Evolutionary conservation across 257 asterid species (phyloP).

Genomic region (Przewalskia tangutica): DNA sequence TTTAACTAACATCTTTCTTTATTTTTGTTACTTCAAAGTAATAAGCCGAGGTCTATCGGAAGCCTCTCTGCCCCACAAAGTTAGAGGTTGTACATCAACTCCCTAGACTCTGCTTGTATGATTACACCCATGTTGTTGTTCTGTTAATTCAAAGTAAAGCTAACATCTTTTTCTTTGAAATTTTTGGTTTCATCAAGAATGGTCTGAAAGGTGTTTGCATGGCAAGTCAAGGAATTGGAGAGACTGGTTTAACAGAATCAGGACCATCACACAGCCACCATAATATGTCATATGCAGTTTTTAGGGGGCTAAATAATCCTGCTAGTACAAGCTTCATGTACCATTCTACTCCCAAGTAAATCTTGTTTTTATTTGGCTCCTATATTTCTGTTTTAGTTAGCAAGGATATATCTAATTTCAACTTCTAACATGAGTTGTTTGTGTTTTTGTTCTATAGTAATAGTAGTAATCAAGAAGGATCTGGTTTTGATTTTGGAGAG

Average conservation of each 20-base stretch:
- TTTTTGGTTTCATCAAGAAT: slow-evolving; percentile 8
- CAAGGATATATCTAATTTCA: not conserved
- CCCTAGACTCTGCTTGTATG: too few relatives aligned
- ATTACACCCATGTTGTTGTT: not conserved
- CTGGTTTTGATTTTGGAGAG: slow-evolving; percentile 83
- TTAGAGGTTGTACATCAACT: too few relatives aligned
- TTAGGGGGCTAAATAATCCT: slow-evolving; percentile 46
- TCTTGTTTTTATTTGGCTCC: not conserved
- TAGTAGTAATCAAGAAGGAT: slow-evolving; percentile 47
- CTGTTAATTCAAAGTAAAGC: not conserved
- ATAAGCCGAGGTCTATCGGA: too few relatives aligned
- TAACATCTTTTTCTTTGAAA: not conserved
- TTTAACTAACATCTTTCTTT: not conserved
- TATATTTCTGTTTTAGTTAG: not conserved
- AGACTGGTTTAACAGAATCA: slow-evolving; percentile 34
- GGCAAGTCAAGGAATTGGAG: slow-evolving; percentile 43
- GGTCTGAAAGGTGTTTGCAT: slow-evolving; percentile 55
- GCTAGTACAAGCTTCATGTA: slow-evolving; percentile 48
- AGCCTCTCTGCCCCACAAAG: too few relatives aligned
- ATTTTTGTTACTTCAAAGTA: not conserved
- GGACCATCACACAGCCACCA: slow-evolving; percentile 18
- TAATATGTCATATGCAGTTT: slow-evolving; percentile 47
- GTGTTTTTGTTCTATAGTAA: not conserved
- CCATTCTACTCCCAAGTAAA: not conserved
- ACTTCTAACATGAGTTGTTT: slow-evolving; percentile 16